phyloP scores from a whole-genome alignment of 805 yeast species.

The Kuraishia ogatae region DNA sequence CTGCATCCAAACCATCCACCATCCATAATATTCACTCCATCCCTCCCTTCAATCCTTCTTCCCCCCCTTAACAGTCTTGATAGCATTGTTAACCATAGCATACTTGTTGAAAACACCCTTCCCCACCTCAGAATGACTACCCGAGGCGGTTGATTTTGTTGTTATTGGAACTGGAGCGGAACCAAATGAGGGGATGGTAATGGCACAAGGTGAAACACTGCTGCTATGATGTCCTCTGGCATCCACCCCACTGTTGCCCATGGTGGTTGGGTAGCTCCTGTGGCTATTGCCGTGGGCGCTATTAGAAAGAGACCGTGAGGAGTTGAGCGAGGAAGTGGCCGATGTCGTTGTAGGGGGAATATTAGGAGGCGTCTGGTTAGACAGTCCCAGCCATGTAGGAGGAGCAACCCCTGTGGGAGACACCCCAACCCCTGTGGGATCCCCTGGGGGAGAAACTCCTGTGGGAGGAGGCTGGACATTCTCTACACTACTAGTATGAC shows the following conservation, averaged over 20 bases:
- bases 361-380: not conserved
- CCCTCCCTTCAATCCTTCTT: constrained; percentile 24
- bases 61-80: constrained; percentile 17
- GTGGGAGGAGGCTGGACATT: not conserved
- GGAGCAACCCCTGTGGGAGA: too few relatives aligned
- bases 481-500: not conserved
- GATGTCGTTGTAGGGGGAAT: not conserved
- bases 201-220: constrained; percentile 1
- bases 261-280: not conserved
- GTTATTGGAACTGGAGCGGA: constrained; percentile 4
- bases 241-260: not conserved
- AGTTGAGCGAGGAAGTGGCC: not conserved
- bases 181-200: constrained; percentile 1
- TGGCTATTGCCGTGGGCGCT: not conserved
- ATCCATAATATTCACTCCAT: too few relatives aligned
- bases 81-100: constrained; percentile 8
- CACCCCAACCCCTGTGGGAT: too few relatives aligned
- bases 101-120: constrained; percentile 8
- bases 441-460: too few relatives aligned
- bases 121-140: not conserved
- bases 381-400: too few relatives aligned
- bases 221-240: not conserved
- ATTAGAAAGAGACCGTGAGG: not conserved
- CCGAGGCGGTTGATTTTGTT: not conserved
- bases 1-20: too few relatives aligned